Base-by-base conservation (phyloP, 805 yeast species). In the Spathaspora passalidarum region DNA sequence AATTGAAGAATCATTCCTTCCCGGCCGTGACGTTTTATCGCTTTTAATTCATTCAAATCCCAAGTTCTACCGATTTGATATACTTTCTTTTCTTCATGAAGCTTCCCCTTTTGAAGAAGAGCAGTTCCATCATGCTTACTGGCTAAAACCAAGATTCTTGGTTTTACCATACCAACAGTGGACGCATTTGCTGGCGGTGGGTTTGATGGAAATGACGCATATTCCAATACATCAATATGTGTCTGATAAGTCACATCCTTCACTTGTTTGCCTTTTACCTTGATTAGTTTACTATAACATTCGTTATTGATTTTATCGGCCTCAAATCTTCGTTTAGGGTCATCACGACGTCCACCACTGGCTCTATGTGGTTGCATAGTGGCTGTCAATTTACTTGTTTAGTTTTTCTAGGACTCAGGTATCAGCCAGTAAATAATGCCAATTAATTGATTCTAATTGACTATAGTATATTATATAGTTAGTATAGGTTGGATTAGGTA, bases 41-140 rank as follows among this genome's bases (percentile, higher is more conserved):
- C 62, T 3, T 72, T 62, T 51, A 92, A 68, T 54, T 88, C 95
- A 49, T 79, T 86, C 56, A 92, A 68, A 50, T 81, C 82, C 98
- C 98, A 91, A 2, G 96, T 86, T 57, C 97, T 78, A 25, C 98
- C 98, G 43, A 91, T 88, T 65, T 91, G 97, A 56, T 86, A 81
- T 1, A 82, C 63, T 1, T 86, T 84, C 54, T 87, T 86, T 32
- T 55, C 59, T 8, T 78, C 70, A 54, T 86, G 85, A 60, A 81
- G 89, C 56, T 95, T 82, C 2, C 95, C 96, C 64, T 92, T 91
- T 61, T 90, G 96, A 10, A 91, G 56, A 47, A 82, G 74, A 25
- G 87, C 83, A 20, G 85, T 67, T 0, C 92, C 92, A 5, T 83
- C 75, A 40, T 77, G 72, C 58, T 84, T 80, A 2, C 78, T 80